Base-by-base conservation (phyloP, 139 green algal species). In the Zygnema cylindricum region DNA sequence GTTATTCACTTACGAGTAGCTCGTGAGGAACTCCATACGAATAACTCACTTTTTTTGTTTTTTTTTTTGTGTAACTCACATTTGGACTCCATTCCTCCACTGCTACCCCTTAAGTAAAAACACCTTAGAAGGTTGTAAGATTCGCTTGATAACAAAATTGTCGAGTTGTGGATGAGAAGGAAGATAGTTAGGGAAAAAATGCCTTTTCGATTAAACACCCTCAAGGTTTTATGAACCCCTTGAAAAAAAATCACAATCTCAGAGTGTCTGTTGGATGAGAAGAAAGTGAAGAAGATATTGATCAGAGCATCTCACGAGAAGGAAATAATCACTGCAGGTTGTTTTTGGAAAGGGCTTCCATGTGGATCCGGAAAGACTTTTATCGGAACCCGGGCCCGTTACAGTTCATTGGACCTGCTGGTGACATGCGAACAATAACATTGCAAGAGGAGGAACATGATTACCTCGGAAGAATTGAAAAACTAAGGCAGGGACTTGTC, bases 351-450 rank as follows among this genome's bases (percentile, higher is more conserved):
- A 2, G 36, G 2, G 30, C 76, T 3, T 1, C 1, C 32, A 2
- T 38, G 1, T 96, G 94, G 94, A 83, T 82, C 23, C 21, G 92
- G 25, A 23, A 84, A 16, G 94, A 96, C 93, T 81, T 73, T 55
- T 95, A 89, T 88, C 69, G 91, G 30, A 92, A 54, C 82, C 94
- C 94, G 0, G 94, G 87, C 0, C 93, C 94, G 30, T 93, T 95
- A 69, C 89, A 94, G 88, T 95, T 95, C 84, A 23, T 81, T 1
- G 93, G 90, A 16, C 22, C 76, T 1, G 33, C 1, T 3, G 90
- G 86, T 0, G 40, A 95, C 69, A 25, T 36, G 1, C 84, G 78
- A 43, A 92, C 73, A 69, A 77, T 93, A 69, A 95, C 93, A 1
- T 90, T 95, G 30, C 76, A 83, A 23, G 32, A 73, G 76, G 76